Conservation (phyloP, 306 rosid species). For the Alnus rubra region DNA sequence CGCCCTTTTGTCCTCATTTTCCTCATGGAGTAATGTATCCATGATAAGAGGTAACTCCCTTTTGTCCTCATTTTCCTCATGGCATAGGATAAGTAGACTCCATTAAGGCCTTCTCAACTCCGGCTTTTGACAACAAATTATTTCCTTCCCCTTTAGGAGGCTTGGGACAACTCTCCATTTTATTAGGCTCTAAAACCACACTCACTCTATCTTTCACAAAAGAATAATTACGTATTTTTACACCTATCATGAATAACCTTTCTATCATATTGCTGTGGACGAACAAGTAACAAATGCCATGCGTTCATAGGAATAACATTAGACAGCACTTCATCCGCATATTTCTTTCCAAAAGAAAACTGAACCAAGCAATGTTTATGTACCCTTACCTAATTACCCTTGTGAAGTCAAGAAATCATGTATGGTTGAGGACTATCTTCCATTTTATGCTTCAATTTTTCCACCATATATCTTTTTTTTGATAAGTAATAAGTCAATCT, state of each 20-base stretch:
- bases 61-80: neutral
- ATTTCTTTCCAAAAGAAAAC: too few species aligned
- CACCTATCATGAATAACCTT: neutral
- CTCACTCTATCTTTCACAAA: neutral
- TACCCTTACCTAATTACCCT: neutral
- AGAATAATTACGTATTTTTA: neutral
- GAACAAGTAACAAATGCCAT: neutral
- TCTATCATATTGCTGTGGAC: neutral
- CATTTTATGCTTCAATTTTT: too few species aligned
- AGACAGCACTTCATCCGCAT: neutral
- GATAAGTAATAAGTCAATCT: too few species aligned
- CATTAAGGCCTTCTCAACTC: too few species aligned
- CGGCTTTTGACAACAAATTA: neutral
- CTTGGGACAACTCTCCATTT: neutral
- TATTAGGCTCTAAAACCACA: neutral
- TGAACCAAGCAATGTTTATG: neutral
- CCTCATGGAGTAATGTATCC: neutral
- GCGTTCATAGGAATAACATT: neutral
- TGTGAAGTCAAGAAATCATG: too few species aligned
- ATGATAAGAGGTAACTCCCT: neutral
- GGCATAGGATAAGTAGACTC: too few species aligned
- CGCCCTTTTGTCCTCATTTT: too few species aligned
- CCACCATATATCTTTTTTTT: too few species aligned
- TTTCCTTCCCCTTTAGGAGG: neutral
- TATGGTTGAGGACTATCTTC: too few species aligned